Evolutionary conservation across 2,329 filamentous ascomycete species (phyloP), one percentile per base, ranked within the genome.

Genomic region (Reticulascus tulasneorum): DNA sequence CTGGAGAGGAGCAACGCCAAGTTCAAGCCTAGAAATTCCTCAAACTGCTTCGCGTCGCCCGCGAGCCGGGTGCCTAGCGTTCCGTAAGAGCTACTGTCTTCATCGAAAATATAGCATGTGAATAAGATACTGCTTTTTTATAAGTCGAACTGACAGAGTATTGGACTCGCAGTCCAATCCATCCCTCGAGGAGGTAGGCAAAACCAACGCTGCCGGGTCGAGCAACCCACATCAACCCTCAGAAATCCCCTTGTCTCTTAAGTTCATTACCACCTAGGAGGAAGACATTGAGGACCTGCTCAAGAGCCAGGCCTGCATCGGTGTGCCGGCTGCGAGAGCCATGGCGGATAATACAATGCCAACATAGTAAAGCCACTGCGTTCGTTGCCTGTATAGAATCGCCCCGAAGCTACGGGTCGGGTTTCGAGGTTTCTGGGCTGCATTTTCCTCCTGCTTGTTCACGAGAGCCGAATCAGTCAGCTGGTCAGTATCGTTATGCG

Each of bases 181-280:
- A 58, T 5, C 50, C 50, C 7, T 48, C 39, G 2, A 35, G 38
- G 4, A 57, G 41, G 32, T 55, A 60, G 1, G 50, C 43, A 9
- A 60, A 24, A 0, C 54, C 54, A 11, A 56, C 48, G 3, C 48
- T 52, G 2, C 42, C 47, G 0, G 56, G 54, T 0, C 59, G 47
- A 4, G 51, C 54, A 4, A 56, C 16, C 47, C 56, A 59, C 51
- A 59, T 55, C 9, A 56, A 30, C 1, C 49, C 52, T 55, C 54
- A 59, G 18, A 58, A 58, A 4, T 50, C 28, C 9, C 36, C 36
- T 6, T 23, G 7, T 12, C 28, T 29, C 20, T 19, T 38, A 11
- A 47, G 31, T 7, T 44, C 37, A 12, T 44, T 35, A 2, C 38
- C 41, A 4, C 43, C 38, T 1, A 50, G 28, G 4, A 53, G 37